These are phyloP conservation scores for Glycine tomentella DNA, from an alignment of 306 rosid genomes.

Conservation along the genomic window DNA sequence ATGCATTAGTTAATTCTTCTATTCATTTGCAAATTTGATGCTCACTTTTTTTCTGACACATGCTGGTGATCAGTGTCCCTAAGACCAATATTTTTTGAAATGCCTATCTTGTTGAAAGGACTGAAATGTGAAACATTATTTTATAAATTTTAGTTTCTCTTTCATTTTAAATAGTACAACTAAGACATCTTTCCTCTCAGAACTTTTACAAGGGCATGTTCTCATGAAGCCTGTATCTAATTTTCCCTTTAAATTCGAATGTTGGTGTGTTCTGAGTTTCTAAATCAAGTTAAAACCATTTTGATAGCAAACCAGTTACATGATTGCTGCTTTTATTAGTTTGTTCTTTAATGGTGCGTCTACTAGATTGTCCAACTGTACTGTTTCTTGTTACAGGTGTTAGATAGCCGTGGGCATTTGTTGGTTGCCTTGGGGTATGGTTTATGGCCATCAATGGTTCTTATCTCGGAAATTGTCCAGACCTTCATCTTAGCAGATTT, in stretches of 20 bases:
- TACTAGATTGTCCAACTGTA: neutral
- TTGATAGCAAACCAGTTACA: neutral
- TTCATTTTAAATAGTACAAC: conserved; percentile 6
- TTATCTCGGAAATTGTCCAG: conserved; percentile 96
- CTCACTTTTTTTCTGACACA: conserved; percentile 15
- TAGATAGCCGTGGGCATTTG: conserved; percentile 94
- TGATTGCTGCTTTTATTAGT: no score
- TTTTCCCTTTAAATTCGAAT: neutral
- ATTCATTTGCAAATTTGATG: conserved; percentile 30
- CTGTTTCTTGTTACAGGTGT: conserved; percentile 66
- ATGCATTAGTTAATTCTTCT: conserved; percentile 22
- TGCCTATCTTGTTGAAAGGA: conserved; percentile 17
- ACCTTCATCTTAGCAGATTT: conserved; percentile 98
- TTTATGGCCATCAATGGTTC: conserved; percentile 99
- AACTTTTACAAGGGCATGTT: neutral
- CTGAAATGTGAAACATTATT: conserved; percentile 16
- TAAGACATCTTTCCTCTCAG: conserved; percentile 23
- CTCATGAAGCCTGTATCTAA: neutral
- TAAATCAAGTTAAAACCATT: neutral
- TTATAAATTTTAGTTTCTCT: neutral
- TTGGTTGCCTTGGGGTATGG: conserved; percentile 97
- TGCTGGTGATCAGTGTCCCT: conserved; percentile 1
- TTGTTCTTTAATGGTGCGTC: no score
- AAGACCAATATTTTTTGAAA: neutral
- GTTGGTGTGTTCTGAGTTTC: neutral